Evolutionary conservation across 352 stramenopile species (phyloP).

Genomic region (Globisporangium megalacanthum): DNA sequence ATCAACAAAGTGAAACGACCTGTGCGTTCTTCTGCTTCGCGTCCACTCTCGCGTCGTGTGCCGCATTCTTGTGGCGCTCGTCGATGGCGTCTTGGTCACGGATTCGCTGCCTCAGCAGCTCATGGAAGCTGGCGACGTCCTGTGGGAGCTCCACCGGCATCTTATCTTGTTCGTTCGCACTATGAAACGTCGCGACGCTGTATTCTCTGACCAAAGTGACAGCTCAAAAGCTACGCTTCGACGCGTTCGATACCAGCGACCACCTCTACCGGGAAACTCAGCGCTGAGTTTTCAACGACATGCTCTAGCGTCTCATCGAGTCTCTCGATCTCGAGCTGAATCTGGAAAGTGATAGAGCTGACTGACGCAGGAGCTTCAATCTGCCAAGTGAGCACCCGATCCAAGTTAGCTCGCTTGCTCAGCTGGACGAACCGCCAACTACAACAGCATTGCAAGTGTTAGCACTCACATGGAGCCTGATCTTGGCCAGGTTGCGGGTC

Average conservation of each 20-base stretch:
- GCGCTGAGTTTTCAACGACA: constrained; percentile 45
- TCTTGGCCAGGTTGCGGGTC: constrained; percentile 44
- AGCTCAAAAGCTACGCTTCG: not conserved
- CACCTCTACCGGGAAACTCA: constrained; percentile 50
- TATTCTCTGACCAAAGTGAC: not conserved
- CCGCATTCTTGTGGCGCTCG: constrained; percentile 12
- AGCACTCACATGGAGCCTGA: constrained; percentile 37
- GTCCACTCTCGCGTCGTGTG: not conserved
- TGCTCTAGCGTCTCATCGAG: constrained; percentile 57
- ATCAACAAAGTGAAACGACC: not conserved
- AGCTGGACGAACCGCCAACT: not conserved
- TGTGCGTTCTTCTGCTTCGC: constrained; percentile 8
- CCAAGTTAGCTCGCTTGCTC: not conserved
- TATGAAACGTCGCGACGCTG: not conserved
- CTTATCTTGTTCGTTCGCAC: not conserved
- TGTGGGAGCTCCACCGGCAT: constrained; percentile 36
- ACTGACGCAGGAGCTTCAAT: constrained; percentile 3
- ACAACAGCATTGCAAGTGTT: not conserved
- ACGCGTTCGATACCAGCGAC: constrained; percentile 18
- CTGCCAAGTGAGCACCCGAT: constrained; percentile 12
- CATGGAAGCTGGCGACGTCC: constrained; percentile 43
- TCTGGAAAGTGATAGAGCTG: constrained; percentile 24
- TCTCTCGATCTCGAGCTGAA: constrained; percentile 62
- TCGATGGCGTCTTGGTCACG: constrained; percentile 53
- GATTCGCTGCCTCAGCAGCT: constrained; percentile 44